Evolutionary conservation across 495 filamentous ascomycete species (phyloP).

Genomic region (Cetradonia linearis): DNA sequence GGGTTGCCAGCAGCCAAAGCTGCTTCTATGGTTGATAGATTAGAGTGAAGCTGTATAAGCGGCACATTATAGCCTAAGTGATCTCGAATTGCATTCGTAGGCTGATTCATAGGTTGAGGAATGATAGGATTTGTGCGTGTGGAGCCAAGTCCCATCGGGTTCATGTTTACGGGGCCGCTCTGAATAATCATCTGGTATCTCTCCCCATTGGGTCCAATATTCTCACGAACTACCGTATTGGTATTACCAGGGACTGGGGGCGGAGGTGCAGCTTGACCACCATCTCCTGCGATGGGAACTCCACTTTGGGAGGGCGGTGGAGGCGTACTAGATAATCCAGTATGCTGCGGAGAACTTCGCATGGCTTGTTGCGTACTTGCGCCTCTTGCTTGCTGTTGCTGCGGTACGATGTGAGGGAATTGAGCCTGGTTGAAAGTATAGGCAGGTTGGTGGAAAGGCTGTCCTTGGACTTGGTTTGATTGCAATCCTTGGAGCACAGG

Average conservation of each 20-base stretch:
- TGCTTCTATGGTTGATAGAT: conserved; percentile 18
- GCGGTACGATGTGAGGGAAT: conserved; percentile 31
- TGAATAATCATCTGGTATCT: conserved; percentile 26
- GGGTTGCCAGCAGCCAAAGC: conserved; percentile 20
- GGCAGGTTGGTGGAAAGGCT: conserved; percentile 19
- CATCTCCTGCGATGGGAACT: conserved; percentile 14
- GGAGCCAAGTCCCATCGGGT: conserved; percentile 17
- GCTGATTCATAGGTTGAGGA: background rate
- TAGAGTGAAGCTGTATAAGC: conserved; percentile 16
- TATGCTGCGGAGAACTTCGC: background rate
- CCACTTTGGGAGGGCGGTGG: conserved; percentile 4
- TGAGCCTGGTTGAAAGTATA: conserved; percentile 23
- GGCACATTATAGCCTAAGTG: background rate
- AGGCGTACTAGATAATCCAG: background rate
- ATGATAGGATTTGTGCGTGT: background rate
- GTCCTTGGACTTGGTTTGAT: conserved; percentile 14
- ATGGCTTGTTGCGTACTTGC: conserved; percentile 17
- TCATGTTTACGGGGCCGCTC: conserved; percentile 14
- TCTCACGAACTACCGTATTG: conserved; percentile 31
- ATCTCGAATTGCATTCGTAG: background rate
- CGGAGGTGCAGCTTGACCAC: conserved; percentile 25
- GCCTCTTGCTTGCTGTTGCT: conserved; percentile 35
- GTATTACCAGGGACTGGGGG: conserved; percentile 28
- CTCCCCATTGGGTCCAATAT: conserved; percentile 31
- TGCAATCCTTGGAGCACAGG: conserved; percentile 12